Percentiles rank a stretch among this genome's conserved stretches.
Evolutionary conservation across 768 basidiomycete genomes (phyloP).

Genomic region (Neoboletus magnificus): DNA sequence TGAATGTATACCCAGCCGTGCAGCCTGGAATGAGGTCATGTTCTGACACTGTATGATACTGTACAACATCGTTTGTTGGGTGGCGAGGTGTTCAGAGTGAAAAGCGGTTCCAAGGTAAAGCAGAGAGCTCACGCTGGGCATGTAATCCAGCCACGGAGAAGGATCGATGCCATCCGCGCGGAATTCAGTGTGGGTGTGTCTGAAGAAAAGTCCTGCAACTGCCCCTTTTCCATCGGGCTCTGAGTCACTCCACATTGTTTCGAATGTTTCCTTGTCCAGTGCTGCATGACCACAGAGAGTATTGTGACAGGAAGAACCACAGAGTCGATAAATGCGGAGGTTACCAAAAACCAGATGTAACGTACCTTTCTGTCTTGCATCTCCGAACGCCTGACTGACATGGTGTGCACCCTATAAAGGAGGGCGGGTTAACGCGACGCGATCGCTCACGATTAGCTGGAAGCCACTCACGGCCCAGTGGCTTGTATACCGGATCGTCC

Average conservation of each 20-base stretch:
- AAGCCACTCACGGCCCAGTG: conserved; percentile 67
- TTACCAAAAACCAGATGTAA: background rate
- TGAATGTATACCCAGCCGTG: conserved; percentile 54
- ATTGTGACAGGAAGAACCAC: background rate
- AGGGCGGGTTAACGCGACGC: background rate
- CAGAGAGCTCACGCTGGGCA: conserved; percentile 47
- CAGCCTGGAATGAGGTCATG: conserved; percentile 42
- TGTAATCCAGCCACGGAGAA: conserved; percentile 39
- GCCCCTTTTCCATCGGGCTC: conserved; percentile 43
- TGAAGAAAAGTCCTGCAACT: conserved; percentile 61
- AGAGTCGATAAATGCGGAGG: background rate
- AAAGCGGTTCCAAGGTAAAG: background rate
- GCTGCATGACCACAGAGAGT: conserved; percentile 35
- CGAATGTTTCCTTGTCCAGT: conserved; percentile 70
- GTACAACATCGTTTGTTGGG: background rate
- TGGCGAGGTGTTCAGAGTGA: background rate
- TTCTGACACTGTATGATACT: conserved; percentile 38
- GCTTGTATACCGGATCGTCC: conserved; percentile 73
- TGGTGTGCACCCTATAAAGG: conserved; percentile 73
- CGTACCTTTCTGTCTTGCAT: conserved; percentile 55
- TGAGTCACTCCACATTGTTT: conserved; percentile 73
- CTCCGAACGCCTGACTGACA: conserved; percentile 54
- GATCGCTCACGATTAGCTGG: background rate
- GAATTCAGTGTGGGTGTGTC: conserved; percentile 61
- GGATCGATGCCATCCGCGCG: conserved; percentile 38